Percentiles rank a stretch among this genome's conserved stretches.
phyloP scores from a whole-genome alignment of 305 asterid genomes.

The Fraxinus platypoda region DNA sequence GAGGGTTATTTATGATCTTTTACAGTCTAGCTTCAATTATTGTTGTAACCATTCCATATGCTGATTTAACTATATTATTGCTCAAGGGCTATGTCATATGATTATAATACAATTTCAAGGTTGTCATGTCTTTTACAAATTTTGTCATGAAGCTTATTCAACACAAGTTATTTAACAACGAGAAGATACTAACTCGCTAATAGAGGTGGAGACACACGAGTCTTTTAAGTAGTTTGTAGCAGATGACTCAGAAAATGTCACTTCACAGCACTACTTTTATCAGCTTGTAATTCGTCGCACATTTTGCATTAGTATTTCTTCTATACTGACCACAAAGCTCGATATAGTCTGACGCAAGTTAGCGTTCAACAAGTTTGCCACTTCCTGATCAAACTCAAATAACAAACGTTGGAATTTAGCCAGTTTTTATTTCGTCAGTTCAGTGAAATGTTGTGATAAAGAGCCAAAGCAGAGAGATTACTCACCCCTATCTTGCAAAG shows the following conservation, averaged over 20 bases:
- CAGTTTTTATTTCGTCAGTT: neutral
- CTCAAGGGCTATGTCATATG: neutral
- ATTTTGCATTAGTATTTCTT: conserved; percentile 44
- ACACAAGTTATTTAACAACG: neutral
- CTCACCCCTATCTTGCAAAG: conserved; percentile 78
- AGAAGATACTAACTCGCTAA: too few relatives aligned
- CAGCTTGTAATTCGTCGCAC: too few relatives aligned
- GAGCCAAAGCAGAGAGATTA: conserved; percentile 13
- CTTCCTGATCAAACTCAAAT: conserved; percentile 38
- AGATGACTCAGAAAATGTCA: too few relatives aligned
- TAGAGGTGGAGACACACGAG: too few relatives aligned
- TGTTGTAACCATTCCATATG: neutral
- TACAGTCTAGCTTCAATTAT: conserved; percentile 32
- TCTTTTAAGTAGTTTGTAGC: too few relatives aligned
- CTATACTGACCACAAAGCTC: conserved; percentile 52
- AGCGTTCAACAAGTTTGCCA: conserved; percentile 51
- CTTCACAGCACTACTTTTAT: too few relatives aligned
- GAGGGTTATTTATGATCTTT: conserved; percentile 17
- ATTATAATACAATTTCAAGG: neutral
- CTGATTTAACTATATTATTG: neutral
- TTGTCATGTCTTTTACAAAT: neutral
- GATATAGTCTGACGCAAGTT: conserved; percentile 42
- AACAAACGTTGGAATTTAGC: neutral
- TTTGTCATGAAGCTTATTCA: neutral
- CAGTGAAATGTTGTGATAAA: neutral